Percentiles rank a stretch among this genome's conserved stretches.
Conservation (phyloP, 1,284 basidiomycete species). For the Caloboletus firmus region DNA sequence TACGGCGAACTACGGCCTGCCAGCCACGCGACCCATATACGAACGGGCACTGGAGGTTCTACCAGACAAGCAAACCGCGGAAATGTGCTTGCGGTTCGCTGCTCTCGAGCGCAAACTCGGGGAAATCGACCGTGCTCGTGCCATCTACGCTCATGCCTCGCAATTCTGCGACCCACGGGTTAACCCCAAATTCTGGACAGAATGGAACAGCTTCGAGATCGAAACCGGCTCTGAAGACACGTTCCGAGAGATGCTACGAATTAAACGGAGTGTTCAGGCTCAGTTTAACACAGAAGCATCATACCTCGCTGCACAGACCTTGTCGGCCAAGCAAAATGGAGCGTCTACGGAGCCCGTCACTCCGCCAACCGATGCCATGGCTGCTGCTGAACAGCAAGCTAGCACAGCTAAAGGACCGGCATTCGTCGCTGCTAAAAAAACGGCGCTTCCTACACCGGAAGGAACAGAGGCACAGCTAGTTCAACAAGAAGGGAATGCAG, state of each 20-base stretch:
- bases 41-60: constrained; percentile 93
- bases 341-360: constrained; percentile 56
- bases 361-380: constrained; percentile 67
- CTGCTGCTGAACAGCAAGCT: constrained; percentile 59
- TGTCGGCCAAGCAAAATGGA: constrained; percentile 62
- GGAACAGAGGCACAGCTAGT: constrained; percentile 29
- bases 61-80: constrained; percentile 92
- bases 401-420: constrained; percentile 47
- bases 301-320: constrained; percentile 83
- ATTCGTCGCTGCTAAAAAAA: constrained; percentile 66
- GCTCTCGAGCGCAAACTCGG: constrained; percentile 96
- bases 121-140: constrained; percentile 96
- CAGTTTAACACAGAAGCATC: constrained; percentile 97
- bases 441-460: constrained; percentile 37
- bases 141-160: constrained; percentile 95
- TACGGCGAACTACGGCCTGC: constrained; percentile 91
- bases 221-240: constrained; percentile 98
- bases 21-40: constrained; percentile 96
- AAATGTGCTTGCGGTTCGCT: constrained; percentile 97
- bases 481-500: constrained; percentile 53
- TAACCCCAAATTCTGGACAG: constrained; percentile 89
- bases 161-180: constrained; percentile 98
- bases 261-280: constrained; percentile 97
- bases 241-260: constrained; percentile 97
- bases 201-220: constrained; percentile 98